Evolutionary conservation across 345 rosid species (phyloP).

Genomic region (Orychophragmus violaceus): DNA sequence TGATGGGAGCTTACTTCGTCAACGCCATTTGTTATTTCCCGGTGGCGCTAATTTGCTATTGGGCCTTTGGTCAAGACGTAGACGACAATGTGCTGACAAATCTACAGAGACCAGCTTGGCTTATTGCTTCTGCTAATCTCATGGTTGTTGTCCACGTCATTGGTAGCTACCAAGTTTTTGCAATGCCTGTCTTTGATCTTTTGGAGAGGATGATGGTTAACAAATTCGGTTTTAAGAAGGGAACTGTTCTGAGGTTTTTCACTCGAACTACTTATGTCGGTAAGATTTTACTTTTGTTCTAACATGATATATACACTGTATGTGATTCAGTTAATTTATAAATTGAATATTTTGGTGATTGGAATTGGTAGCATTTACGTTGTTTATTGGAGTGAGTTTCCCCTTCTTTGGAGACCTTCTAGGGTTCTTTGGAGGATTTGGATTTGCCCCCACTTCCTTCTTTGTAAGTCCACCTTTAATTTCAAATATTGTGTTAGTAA

Average conservation of each 20-base stretch:
- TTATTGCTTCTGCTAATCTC: conserved; percentile 81
- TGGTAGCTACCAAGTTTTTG: conserved; percentile 95
- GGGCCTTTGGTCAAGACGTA: conserved; percentile 78
- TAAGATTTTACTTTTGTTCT: conserved; percentile 26
- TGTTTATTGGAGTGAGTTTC: conserved; percentile 76
- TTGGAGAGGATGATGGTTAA: conserved; percentile 59
- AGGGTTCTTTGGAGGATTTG: conserved; percentile 96
- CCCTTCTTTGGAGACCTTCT: conserved; percentile 96
- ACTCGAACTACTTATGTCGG: conserved; percentile 83
- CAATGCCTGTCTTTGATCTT: conserved; percentile 88
- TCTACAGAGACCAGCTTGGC: conserved; percentile 72
- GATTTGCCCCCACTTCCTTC: conserved; percentile 89
- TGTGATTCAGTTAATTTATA: no score
- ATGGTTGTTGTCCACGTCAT: conserved; percentile 94
- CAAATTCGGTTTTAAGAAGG: conserved; percentile 51
- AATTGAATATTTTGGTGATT: not conserved
- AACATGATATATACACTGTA: no score
- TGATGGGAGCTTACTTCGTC: conserved; percentile 62
- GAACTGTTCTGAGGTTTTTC: conserved; percentile 50
- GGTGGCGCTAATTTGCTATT: conserved; percentile 75
- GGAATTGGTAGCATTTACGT: conserved; percentile 60
- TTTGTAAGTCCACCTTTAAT: conserved; percentile 48
- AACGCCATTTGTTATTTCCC: conserved; percentile 93
- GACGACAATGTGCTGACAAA: conserved; percentile 67
- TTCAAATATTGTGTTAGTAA: not conserved